A percentile compares a stretch with the other conserved stretches of the same genome.
phyloP scores from a whole-genome alignment of 148 eudicot genomes.

The Cornus controversa region DNA sequence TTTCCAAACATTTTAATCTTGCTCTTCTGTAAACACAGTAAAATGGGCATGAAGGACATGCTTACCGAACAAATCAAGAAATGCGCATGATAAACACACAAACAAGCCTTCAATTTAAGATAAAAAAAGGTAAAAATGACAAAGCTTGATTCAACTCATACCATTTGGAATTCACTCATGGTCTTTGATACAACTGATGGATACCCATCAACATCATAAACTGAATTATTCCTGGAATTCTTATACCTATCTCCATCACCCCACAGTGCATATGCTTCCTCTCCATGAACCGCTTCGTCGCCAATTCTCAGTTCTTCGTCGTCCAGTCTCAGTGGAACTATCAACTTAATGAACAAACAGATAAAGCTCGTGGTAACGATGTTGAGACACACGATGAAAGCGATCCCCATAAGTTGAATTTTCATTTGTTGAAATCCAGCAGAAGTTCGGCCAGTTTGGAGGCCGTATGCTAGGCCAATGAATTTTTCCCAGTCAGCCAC shows the following conservation, averaged over 20 bases:
- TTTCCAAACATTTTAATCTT: too few relatives aligned
- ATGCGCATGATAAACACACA: too few relatives aligned
- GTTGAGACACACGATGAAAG: constrained; percentile 13
- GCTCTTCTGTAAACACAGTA: too few relatives aligned
- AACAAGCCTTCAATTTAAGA: too few relatives aligned
- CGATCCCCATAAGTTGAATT: constrained; percentile 14
- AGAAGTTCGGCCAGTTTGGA: constrained; percentile 14
- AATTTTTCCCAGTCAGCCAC: constrained; percentile 10
- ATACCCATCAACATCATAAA: constrained; percentile 7
- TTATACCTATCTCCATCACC: neutral
- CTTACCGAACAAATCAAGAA: too few relatives aligned
- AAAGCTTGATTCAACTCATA: neutral
- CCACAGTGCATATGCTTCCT: constrained; percentile 13
- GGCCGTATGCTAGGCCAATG: constrained; percentile 22
- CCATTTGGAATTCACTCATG: neutral
- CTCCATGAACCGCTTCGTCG: constrained; percentile 18
- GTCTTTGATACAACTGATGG: constrained; percentile 12
- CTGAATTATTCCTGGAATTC: constrained; percentile 10
- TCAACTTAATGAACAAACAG: constrained; percentile 17
- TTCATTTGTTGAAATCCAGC: constrained; percentile 18
- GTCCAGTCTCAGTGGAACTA: constrained; percentile 18
- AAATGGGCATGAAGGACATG: too few relatives aligned
- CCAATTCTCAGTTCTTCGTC: constrained; percentile 16
- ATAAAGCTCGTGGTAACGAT: constrained; percentile 10
- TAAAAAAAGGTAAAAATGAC: too few relatives aligned